Conservation (phyloP, 2,329 filamentous ascomycete genomes). For the Cladosporium sp. region DNA sequence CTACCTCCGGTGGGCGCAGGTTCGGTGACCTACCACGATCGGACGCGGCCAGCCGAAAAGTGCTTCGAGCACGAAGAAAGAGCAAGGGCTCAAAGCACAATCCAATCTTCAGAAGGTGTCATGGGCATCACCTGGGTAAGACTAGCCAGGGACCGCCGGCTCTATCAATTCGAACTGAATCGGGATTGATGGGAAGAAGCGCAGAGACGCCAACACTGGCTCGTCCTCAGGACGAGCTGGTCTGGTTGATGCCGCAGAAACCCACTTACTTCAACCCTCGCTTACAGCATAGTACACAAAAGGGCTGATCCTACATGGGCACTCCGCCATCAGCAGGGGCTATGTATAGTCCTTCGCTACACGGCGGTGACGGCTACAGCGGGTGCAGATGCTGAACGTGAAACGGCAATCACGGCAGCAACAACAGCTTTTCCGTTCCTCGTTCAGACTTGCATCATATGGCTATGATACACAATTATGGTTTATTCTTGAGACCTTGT, state of each 20-base stretch:
- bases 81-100: no score
- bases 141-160: no score
- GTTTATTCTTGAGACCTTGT: slow-evolving; percentile 36
- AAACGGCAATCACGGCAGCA: slow-evolving; percentile 1
- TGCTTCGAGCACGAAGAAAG: no score
- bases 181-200: slow-evolving; percentile 99
- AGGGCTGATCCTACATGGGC: slow-evolving; percentile 15
- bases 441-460: slow-evolving; percentile 11
- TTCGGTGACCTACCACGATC: no score
- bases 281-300: slow-evolving; percentile 15
- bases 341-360: slow-evolving; percentile 27
- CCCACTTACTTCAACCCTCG: slow-evolving; percentile 43
- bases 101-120: no score
- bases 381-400: slow-evolving; percentile 5
- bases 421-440: slow-evolving; percentile 1
- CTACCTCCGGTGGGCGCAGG: no score
- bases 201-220: slow-evolving; percentile 99
- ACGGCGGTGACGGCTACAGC: slow-evolving; percentile 25
- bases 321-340: slow-evolving; percentile 17
- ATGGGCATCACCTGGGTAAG: no score
- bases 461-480: slow-evolving; percentile 18
- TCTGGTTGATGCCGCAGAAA: slow-evolving; percentile 99
- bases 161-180: no score
- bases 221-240: slow-evolving; percentile 92
- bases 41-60: no score